Evolutionary conservation across 495 filamentous ascomycete species (phyloP).

Genomic region (Aspergillus nidulans): DNA sequence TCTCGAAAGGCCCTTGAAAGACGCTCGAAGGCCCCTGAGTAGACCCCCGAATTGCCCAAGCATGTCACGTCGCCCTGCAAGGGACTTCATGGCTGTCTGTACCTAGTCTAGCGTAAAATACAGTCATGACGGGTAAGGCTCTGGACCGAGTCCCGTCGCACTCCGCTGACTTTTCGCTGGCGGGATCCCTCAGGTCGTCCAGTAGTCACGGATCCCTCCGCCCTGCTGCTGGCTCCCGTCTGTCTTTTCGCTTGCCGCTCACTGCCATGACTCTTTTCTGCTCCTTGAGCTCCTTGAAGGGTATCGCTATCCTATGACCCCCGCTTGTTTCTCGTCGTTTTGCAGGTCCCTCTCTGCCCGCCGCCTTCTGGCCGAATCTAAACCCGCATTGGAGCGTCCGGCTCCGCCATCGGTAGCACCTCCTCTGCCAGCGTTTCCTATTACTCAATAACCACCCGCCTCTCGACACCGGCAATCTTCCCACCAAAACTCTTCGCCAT

Average conservation of each 20-base stretch:
- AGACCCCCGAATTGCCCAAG: too few relatives aligned
- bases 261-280: slow-evolving; percentile 15
- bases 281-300: slow-evolving; percentile 7
- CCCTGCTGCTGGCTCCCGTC: slow-evolving; percentile 13
- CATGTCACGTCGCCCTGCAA: slow-evolving; percentile 5
- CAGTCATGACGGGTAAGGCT: slow-evolving; percentile 11
- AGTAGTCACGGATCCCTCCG: not conserved
- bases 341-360: slow-evolving; percentile 15
- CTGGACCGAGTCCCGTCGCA: slow-evolving; percentile 13
- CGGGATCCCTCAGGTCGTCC: slow-evolving; percentile 20
- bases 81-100: not conserved
- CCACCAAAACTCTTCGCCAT: not conserved
- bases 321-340: slow-evolving; percentile 14
- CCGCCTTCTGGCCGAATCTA: slow-evolving; percentile 18
- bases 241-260: slow-evolving; percentile 13
- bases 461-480: not conserved
- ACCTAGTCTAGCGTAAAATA: not conserved
- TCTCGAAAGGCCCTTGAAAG: too few relatives aligned
- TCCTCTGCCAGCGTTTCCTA: slow-evolving; percentile 16
- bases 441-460: slow-evolving; percentile 18
- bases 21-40: too few relatives aligned
- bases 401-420: slow-evolving; percentile 27
- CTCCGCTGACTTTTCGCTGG: slow-evolving; percentile 18
- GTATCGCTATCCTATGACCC: slow-evolving; percentile 7
- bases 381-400: slow-evolving; percentile 21